Conservation (phyloP, 148 eudicot genomes). For the Arbutus unedo region DNA sequence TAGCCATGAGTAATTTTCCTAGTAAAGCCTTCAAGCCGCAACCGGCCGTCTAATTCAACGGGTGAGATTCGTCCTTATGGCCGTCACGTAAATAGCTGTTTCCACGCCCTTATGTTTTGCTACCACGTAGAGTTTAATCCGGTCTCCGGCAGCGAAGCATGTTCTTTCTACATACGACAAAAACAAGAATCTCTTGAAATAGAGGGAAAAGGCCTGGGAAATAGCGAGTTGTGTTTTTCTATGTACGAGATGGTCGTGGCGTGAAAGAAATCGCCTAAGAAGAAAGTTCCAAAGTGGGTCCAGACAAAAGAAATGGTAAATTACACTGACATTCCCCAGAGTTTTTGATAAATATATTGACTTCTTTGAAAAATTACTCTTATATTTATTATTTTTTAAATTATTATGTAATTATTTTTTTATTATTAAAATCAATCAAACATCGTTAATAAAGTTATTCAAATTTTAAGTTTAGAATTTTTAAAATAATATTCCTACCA, state of each 20-base stretch:
- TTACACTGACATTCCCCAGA: neutral
- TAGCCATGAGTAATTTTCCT: too few species aligned
- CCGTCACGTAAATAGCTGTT: neutral
- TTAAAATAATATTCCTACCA: too few species aligned
- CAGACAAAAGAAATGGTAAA: neutral
- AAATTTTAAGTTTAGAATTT: too few species aligned
- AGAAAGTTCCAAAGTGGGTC: neutral
- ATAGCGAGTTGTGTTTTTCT: neutral
- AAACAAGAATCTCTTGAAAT: neutral
- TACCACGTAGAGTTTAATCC: neutral
- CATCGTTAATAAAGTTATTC: too few species aligned
- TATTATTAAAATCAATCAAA: too few species aligned
- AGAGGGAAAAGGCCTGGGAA: neutral
- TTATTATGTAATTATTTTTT: too few species aligned
- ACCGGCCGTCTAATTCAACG: neutral
- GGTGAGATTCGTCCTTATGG: neutral
- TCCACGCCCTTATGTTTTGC: neutral
- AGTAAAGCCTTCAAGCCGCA: neutral
- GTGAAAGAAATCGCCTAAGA: neutral
- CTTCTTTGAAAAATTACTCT: too few species aligned
- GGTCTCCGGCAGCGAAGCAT: neutral
- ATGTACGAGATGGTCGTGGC: neutral
- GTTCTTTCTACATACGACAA: neutral
- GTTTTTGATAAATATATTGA: too few species aligned
- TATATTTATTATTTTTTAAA: too few species aligned